Percentiles rank a stretch among this genome's conserved stretches.
Conservation (phyloP, 2,329 filamentous ascomycete genomes). For the Fusarium goolgardi region DNA sequence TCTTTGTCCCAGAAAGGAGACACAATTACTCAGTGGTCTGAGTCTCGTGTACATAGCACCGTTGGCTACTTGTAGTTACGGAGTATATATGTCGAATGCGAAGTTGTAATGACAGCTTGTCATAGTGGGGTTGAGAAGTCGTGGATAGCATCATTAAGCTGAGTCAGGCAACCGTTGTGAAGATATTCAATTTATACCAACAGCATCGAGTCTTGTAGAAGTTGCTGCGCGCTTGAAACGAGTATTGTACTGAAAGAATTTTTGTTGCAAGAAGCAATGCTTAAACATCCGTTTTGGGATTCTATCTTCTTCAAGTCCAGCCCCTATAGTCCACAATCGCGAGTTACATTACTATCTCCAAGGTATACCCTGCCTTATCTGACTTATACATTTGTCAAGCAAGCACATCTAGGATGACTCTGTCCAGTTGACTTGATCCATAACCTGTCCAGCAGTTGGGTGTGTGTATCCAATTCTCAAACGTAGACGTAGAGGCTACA, state of each 20-base stretch:
- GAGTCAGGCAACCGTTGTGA: conserved; percentile 19
- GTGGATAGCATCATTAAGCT: conserved; percentile 13
- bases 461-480: conserved; percentile 85
- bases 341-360: conserved; percentile 37
- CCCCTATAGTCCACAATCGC: conserved; percentile 29
- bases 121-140: conserved; percentile 28
- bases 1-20: not conserved
- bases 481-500: conserved; percentile 83
- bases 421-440: conserved; percentile 97
- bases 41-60: conserved; percentile 17
- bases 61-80: not conserved
- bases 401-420: conserved; percentile 64
- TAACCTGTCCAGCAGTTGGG: conserved; percentile 75
- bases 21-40: not conserved
- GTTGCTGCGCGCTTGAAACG: conserved; percentile 4
- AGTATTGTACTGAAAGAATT: conserved; percentile 17
- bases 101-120: not conserved
- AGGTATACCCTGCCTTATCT: conserved; percentile 13
- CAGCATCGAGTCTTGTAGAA: not conserved
- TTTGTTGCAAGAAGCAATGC: conserved; percentile 35
- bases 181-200: not conserved
- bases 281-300: conserved; percentile 43
- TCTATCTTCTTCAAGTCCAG: conserved; percentile 43
- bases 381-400: conserved; percentile 5
- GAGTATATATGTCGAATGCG: not conserved